Conservation (phyloP, 768 basidiomycete genomes). For the Sarcomyxa edulis region DNA sequence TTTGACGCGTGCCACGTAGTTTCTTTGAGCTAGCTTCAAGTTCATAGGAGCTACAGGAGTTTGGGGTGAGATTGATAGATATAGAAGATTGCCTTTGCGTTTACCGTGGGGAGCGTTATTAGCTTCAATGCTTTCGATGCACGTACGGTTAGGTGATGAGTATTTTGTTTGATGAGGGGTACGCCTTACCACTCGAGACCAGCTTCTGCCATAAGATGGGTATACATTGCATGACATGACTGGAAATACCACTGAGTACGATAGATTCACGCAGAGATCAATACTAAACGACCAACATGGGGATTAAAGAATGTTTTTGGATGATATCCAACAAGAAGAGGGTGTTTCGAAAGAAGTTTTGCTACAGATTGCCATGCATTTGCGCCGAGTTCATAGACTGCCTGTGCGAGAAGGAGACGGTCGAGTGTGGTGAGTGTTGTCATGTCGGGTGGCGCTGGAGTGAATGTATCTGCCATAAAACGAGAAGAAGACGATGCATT, state of each 20-base stretch:
- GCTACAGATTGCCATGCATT: constrained; percentile 65
- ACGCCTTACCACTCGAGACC: constrained; percentile 54
- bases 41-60: constrained; percentile 50
- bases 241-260: constrained; percentile 23
- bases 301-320: constrained; percentile 65
- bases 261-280: no score
- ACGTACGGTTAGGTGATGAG: no score
- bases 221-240: constrained; percentile 68
- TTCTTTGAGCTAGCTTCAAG: constrained; percentile 67
- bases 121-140: constrained; percentile 45
- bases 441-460: constrained; percentile 19
- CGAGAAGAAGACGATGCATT: constrained; percentile 36
- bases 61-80: constrained; percentile 8
- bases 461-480: constrained; percentile 12
- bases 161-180: no score
- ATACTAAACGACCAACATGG: constrained; percentile 39
- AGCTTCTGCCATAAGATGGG: constrained; percentile 63
- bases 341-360: constrained; percentile 62
- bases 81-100: no score
- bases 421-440: constrained; percentile 42
- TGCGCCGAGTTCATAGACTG: constrained; percentile 77
- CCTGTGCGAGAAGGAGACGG: constrained; percentile 78
- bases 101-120: constrained; percentile 51
- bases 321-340: constrained; percentile 52
- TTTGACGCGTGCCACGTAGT: constrained; percentile 62